phyloP scores from a whole-genome alignment of 2,329 filamentous ascomycete genomes.

The Helicocarpus griseus region DNA sequence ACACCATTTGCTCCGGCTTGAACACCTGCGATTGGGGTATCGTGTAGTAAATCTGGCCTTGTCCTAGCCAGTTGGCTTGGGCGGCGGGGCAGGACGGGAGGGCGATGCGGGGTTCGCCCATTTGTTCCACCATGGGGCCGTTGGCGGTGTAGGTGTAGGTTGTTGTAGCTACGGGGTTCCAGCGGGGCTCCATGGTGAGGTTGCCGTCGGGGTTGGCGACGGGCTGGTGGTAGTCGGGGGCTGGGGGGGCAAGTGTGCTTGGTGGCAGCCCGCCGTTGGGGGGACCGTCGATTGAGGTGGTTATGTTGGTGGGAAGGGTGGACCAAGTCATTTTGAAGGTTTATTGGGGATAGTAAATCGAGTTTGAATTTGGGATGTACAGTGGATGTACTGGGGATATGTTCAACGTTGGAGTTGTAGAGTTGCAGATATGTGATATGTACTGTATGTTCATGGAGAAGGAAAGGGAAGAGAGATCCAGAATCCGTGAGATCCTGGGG shows the following conservation, averaged over 20 bases:
- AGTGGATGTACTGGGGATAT: no score
- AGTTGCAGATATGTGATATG: background rate
- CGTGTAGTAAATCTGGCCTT: background rate
- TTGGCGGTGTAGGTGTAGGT: background rate
- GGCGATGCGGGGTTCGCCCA: background rate
- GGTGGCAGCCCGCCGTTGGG: no score
- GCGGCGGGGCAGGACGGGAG: background rate
- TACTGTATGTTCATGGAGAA: background rate
- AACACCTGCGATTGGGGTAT: background rate
- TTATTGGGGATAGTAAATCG: no score
- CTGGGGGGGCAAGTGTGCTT: no score
- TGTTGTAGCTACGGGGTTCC: background rate
- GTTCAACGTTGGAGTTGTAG: no score
- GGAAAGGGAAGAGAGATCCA: background rate
- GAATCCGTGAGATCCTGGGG: background rate
- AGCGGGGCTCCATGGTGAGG: background rate
- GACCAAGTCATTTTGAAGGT: no score
- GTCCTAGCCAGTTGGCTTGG: background rate
- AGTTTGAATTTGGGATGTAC: no score
- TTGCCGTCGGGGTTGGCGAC: no score
- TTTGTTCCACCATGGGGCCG: background rate
- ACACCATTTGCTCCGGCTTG: no score
- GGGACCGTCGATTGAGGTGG: no score
- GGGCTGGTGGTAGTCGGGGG: background rate
- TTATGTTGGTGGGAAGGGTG: no score